Percentiles rank a stretch among this genome's conserved stretches.
Conservation (phyloP, 345 rosid species). For the Moricandia moricandioides region DNA sequence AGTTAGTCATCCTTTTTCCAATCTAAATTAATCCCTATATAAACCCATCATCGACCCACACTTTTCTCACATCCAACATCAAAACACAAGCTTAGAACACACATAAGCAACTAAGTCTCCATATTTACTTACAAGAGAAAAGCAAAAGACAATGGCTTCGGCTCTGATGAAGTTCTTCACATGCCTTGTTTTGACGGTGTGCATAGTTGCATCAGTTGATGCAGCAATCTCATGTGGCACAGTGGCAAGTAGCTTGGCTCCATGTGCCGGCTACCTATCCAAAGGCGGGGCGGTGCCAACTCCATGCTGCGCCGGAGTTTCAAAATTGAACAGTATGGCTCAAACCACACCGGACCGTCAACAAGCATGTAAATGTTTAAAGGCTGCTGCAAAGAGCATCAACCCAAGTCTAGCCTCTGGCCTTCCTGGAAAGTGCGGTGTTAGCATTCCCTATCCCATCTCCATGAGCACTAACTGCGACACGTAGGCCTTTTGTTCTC, state of each 20-base stretch:
- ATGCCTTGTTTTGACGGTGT: background rate
- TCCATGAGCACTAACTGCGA: background rate
- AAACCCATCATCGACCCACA: background rate
- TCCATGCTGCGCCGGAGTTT: background rate
- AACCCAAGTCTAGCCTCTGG: background rate
- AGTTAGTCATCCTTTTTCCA: background rate
- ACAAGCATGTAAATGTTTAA: background rate
- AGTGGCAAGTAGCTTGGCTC: background rate
- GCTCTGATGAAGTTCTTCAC: background rate
- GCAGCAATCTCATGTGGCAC: background rate
- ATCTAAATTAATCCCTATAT: background rate
- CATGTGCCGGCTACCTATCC: background rate
- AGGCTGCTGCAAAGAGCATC: background rate
- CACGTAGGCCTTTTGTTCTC: background rate
- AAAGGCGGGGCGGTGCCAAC: background rate
- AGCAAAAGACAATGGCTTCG: background rate
- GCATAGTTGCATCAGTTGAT: background rate
- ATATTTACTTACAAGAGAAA: background rate
- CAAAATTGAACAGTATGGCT: background rate
- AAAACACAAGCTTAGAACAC: background rate
- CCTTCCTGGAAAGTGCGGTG: background rate
- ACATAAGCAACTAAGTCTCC: background rate
- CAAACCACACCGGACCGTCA: background rate
- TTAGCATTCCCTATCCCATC: background rate
- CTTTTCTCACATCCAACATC: background rate